Evolutionary conservation across 176 grass and related monocot genomes (phyloP).

Genomic region (Puccinellia tenuiflora): DNA sequence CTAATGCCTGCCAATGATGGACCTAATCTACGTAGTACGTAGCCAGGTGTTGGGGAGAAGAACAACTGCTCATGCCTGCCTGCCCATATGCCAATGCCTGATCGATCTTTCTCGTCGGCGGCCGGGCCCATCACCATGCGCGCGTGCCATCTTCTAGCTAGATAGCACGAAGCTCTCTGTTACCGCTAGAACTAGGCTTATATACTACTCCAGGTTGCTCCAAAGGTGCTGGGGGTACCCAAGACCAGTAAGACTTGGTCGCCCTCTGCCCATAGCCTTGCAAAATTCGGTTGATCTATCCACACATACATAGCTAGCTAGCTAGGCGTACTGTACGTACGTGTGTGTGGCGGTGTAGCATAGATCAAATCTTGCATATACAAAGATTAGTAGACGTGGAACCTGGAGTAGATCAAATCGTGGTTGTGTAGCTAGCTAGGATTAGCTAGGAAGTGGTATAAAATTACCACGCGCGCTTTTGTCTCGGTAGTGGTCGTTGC

Average conservation of each 20-base stretch:
- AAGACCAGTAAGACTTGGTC: not conserved
- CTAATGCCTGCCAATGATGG: slow-evolving; percentile 50
- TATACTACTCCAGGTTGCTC: not conserved
- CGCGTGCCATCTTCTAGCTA: not conserved
- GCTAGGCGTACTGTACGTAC: not conserved
- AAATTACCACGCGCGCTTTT: not conserved
- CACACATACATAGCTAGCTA: not conserved
- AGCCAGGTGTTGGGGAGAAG: slow-evolving; percentile 18
- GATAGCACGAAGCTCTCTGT: not conserved
- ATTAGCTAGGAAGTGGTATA: not conserved
- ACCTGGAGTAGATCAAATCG: not conserved
- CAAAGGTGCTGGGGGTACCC: not conserved
- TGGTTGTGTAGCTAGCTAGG: not conserved
- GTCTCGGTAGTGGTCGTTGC: not conserved
- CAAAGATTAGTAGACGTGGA: not conserved
- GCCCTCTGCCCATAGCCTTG: not conserved
- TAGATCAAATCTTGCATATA: slow-evolving; percentile 21
- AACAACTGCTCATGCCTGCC: not conserved
- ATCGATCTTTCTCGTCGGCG: not conserved
- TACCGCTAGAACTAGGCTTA: not conserved
- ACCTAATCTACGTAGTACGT: slow-evolving; percentile 21
- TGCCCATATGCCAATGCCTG: not conserved
- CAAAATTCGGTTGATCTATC: not conserved
- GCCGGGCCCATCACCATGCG: not conserved
- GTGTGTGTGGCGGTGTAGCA: not conserved